Base-by-base conservation (phyloP, 192 early-diverging fungal species). In the Coemansia furcata region DNA sequence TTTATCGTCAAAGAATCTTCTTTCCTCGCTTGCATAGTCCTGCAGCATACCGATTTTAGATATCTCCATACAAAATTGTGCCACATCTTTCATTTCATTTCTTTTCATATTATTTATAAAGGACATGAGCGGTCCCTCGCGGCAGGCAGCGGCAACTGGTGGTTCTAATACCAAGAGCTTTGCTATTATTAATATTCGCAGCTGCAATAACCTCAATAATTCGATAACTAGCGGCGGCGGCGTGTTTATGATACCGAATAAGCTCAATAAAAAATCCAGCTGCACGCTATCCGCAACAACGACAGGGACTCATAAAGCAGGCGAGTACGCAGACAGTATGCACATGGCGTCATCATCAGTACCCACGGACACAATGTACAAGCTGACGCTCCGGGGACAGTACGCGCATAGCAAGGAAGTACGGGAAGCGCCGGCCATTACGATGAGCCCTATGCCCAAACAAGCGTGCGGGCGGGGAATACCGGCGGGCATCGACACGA, bases 111-210 rank as follows among this genome's bases (percentile, higher is more conserved):
- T 6, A 7, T 32, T 33, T 33, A 6, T 57, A 33, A 57, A 35
- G 54, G 54, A 32, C 54, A 57, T 57, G 54, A 33, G 30, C 30
- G 30, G 30, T 33, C 54, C 54, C 7, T 57, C 54, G 32, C 62
- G 62, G 6, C 60, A 17, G 60, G 55, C 35, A 37, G 55, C 3
- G 15, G 54, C 54, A 17, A 32, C 54, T 3, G 30, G 29, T 14
- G 54, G 30, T 17, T 33, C 54, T 17, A 57, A 50, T 50, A 50
- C 47, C 21, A 50, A 14, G 32, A 35, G 6, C 29, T 52, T 80
- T 68, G 66, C 76, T 59, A 46, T 73, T 19, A 73, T 78, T 29
- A 78, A 69, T 60, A 70, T 78, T 23, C 71, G 76, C 32, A 62
- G 54, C 15, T 57, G 29, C 6, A 30, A 57, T 32, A 57, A 57